Evolutionary conservation across 2,329 filamentous ascomycete species (phyloP), one percentile per base, ranked within the genome.

Genomic region (Hypoxylon sp.): DNA sequence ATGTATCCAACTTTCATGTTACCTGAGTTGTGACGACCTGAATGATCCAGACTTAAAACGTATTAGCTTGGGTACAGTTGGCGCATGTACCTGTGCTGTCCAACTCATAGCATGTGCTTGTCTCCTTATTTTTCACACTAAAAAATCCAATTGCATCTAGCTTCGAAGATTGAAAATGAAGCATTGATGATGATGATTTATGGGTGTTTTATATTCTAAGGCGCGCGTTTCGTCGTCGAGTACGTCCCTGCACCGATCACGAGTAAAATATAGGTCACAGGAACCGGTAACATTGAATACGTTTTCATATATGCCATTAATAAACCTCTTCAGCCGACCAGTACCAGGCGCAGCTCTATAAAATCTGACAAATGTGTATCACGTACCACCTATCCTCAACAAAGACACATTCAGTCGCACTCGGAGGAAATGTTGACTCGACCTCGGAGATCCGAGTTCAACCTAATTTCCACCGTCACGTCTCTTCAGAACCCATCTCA

Each of bases 1-100:
- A 38, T 44, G 32, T 44, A 57, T 45, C 46, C 27, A 52, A 44
- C 35, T 29, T 45, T 50, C 36, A 46, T 57, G 53, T 38, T 45
- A 50, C 44, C 29, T 45, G 43, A 31, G 12, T 35, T n/a, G n/a
- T n/a, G n/a, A n/a, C n/a, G n/a, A n/a, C 31, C 21, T 9, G 9
- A 41, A 8, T 37, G 37, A 27, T 49, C 44, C 17, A 47, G 49
- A 54, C 50, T 35, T 20, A 23, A 54, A 40, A 26, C 4, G 44
- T 54, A 32, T 43, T 54, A 54, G 50, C 40, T n/a, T n/a, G n/a
- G n/a, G n/a, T n/a, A n/a, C n/a, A n/a, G n/a, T n/a, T n/a, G n/a
- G n/a, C n/a, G n/a, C n/a, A n/a, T n/a, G n/a, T n/a, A n/a, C n/a
- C n/a, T n/a, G n/a, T 19, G 12, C 25, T 31, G n/a, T 29, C 32